Conservation (phyloP, 352 stramenopile genomes). For the Phytophthora sp. region DNA sequence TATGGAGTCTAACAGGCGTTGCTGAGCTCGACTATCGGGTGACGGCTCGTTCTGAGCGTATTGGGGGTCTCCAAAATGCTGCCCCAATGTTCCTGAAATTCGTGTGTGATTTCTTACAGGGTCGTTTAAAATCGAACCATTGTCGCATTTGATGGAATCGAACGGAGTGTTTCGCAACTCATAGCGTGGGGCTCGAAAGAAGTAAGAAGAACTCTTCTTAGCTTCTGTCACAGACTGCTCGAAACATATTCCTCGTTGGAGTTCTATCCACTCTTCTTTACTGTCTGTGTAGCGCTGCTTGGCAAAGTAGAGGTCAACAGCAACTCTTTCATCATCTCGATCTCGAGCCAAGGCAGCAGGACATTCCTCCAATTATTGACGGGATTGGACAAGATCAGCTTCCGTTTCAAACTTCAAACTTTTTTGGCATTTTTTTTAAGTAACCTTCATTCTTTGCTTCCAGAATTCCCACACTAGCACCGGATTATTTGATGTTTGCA, state of each 20-base stretch:
- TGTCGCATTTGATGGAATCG: not conserved
- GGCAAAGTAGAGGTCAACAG: constrained; percentile 11
- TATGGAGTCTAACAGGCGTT: too few relatives aligned
- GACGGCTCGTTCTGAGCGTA: not conserved
- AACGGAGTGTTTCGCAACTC: constrained; percentile 5
- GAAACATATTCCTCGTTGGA: not conserved
- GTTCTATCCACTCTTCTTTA: not conserved
- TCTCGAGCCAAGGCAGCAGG: too few relatives aligned
- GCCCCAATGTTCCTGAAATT: constrained; percentile 13
- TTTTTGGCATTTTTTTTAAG: too few relatives aligned
- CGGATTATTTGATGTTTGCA: too few relatives aligned
- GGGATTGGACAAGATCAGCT: too few relatives aligned
- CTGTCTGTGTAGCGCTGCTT: not conserved
- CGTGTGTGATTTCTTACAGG: not conserved
- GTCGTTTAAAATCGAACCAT: not conserved
- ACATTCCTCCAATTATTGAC: too few relatives aligned
- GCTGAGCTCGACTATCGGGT: too few relatives aligned
- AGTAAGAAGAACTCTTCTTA: not conserved
- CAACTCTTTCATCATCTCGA: too few relatives aligned
- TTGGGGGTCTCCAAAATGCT: constrained; percentile 1
- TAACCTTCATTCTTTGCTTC: too few relatives aligned
- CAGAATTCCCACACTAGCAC: too few relatives aligned
- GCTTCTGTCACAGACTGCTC: not conserved
- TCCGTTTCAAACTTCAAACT: too few relatives aligned
- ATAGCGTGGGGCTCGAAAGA: constrained; percentile 13